A percentile compares a stretch with the other conserved stretches of the same genome.
Evolutionary conservation across 140 eudicot genomes (phyloP).

Genomic region (Flaveria floridana): DNA sequence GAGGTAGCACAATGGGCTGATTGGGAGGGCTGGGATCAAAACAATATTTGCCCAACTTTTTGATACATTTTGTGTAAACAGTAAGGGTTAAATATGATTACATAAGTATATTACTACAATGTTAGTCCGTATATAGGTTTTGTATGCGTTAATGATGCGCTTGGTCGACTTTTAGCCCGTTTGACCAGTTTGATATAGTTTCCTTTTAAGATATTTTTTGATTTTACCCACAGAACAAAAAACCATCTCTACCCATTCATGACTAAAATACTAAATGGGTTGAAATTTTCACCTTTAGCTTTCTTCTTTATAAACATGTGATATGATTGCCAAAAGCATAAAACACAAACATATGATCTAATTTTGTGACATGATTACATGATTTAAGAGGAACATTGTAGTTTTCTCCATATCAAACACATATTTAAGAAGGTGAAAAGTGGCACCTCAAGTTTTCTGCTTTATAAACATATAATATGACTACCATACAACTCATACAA

Average conservation of each 20-base stretch:
- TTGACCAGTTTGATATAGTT: neutral
- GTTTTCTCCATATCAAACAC: too few relatives aligned
- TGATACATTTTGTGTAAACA: too few relatives aligned
- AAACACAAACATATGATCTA: neutral
- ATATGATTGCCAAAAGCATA: too few relatives aligned
- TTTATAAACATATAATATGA: neutral
- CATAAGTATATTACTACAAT: too few relatives aligned
- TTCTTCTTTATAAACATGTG: too few relatives aligned
- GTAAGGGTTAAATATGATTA: too few relatives aligned
- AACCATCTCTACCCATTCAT: neutral
- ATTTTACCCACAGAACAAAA: neutral
- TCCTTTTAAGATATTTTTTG: neutral
- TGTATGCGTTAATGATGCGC: neutral
- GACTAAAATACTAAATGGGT: neutral
- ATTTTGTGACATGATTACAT: neutral
- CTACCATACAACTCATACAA: slow-evolving; percentile 4
- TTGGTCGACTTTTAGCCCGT: neutral
- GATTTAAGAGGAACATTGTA: neutral
- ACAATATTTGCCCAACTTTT: neutral
- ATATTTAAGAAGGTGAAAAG: neutral
- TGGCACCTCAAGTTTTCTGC: neutral
- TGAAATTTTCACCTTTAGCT: too few relatives aligned
- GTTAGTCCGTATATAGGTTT: neutral
- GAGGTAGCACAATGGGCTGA: neutral
- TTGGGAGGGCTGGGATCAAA: neutral